phyloP scores from a whole-genome alignment of 2,329 filamentous ascomycete genomes.

The Colletotrichum sp. region DNA sequence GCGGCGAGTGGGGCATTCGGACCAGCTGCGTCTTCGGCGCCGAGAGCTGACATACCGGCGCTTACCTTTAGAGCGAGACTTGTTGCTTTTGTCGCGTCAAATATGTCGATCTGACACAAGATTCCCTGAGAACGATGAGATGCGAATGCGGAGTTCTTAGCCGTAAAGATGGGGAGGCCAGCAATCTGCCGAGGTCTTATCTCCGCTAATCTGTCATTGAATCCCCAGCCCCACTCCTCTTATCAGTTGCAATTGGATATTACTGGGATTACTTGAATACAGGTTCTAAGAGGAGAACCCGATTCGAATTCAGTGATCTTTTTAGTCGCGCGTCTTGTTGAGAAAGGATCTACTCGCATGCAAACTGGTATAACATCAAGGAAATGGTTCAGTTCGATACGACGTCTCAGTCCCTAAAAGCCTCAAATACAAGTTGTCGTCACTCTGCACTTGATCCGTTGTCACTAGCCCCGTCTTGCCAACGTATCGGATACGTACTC shows the following conservation, averaged over 20 bases:
- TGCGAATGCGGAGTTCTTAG: background rate
- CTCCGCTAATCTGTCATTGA: background rate
- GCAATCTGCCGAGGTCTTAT: background rate
- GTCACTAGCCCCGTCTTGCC: background rate
- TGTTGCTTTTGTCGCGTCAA: accelerated
- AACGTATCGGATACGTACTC: background rate
- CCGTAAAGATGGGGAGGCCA: background rate
- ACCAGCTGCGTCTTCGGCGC: background rate
- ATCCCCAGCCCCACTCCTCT: background rate
- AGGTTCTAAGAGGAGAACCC: background rate
- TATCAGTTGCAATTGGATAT: background rate
- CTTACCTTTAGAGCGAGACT: background rate
- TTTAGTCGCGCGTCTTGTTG: background rate
- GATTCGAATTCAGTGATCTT: background rate
- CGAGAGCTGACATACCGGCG: background rate
- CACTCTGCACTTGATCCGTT: background rate
- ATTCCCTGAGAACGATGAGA: background rate
- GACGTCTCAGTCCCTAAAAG: background rate
- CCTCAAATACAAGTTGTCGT: background rate
- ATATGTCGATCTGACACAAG: no score
- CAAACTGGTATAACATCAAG: background rate
- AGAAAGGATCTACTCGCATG: background rate
- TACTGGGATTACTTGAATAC: background rate
- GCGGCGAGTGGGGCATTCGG: background rate
- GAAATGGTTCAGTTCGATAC: background rate